Evolutionary conservation across 192 early-diverging fungal species (phyloP).

Genomic region (Linnemannia hyalina): DNA sequence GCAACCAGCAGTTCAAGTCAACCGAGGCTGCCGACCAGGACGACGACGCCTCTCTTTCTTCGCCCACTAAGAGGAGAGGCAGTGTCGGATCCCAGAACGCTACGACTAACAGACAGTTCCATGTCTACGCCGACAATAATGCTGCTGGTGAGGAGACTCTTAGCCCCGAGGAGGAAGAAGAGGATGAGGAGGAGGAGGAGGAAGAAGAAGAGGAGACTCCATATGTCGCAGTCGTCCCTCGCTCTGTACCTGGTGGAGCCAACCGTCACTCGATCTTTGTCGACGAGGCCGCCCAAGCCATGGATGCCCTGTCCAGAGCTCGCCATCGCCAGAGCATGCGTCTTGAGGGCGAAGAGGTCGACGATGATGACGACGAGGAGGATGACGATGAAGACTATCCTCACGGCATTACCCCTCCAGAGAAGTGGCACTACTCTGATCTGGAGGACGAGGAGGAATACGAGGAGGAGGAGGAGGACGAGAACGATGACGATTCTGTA

Average conservation of each 20-base stretch:
- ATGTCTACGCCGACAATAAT: slow-evolving; percentile 10
- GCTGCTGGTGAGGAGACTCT: not conserved
- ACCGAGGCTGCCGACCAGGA: not conserved
- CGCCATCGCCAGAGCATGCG: slow-evolving; percentile 51
- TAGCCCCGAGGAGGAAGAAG: not conserved
- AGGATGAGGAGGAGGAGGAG: slow-evolving; percentile 30
- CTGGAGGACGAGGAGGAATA: slow-evolving; percentile 26
- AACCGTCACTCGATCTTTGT: slow-evolving; percentile 52
- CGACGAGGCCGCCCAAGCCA: slow-evolving; percentile 45
- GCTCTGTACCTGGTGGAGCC: slow-evolving; percentile 20
- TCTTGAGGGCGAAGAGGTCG: slow-evolving; percentile 13
- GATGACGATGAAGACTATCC: slow-evolving; percentile 34
- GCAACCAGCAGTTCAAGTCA: not conserved
- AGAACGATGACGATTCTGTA: slow-evolving; percentile 20
- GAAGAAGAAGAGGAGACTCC: slow-evolving; percentile 23
- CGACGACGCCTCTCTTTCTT: not conserved
- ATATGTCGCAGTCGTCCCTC: slow-evolving; percentile 19
- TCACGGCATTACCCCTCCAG: slow-evolving; percentile 33
- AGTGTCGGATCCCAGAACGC: slow-evolving; percentile 26
- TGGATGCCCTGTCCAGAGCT: slow-evolving; percentile 45
- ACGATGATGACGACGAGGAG: slow-evolving; percentile 15
- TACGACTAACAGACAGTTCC: slow-evolving; percentile 28
- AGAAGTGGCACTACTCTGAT: slow-evolving; percentile 57
- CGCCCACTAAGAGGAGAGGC: slow-evolving; percentile 12
- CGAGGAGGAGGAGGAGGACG: slow-evolving; percentile 33